Percentiles rank a stretch among this genome's conserved stretches.
phyloP scores from a whole-genome alignment of 805 yeast species.

The Danielozyma ontarioensis region DNA sequence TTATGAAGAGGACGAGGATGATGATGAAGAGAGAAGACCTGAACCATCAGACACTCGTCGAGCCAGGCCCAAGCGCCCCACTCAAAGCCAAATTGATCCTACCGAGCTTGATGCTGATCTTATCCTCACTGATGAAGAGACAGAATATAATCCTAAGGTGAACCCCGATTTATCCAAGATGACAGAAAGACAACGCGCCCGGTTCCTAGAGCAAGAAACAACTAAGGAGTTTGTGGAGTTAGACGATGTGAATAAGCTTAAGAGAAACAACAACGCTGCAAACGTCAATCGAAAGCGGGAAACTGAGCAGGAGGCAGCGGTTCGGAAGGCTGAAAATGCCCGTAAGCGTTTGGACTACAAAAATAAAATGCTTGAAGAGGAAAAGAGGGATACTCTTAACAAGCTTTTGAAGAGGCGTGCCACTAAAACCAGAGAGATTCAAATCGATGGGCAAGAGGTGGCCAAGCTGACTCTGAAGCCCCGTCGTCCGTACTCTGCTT shows the following conservation, averaged over 20 bases:
- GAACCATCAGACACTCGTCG: conserved; percentile 8
- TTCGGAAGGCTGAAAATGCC: conserved; percentile 82
- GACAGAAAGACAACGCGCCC: conserved; percentile 55
- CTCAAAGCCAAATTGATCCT: conserved; percentile 15
- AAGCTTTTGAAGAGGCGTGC: conserved; percentile 83
- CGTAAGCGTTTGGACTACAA: conserved; percentile 82
- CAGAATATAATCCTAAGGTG: conserved; percentile 37
- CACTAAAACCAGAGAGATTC: conserved; percentile 51
- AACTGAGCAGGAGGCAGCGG: conserved; percentile 78
- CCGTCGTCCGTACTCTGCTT: not conserved
- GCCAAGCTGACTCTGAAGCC: conserved; percentile 9
- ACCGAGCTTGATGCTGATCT: conserved; percentile 32
- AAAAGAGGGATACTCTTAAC: conserved; percentile 86
- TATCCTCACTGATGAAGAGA: conserved; percentile 37
- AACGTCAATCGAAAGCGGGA: no score
- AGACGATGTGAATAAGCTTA: conserved; percentile 16
- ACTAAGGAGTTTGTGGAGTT: conserved; percentile 25
- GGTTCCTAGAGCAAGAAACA: conserved; percentile 27
- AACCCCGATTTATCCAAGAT: conserved; percentile 42
- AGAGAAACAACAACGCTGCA: conserved; percentile 36
- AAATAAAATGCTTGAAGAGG: conserved; percentile 82
- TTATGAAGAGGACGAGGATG: conserved; percentile 34
- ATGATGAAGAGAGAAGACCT: conserved; percentile 19
- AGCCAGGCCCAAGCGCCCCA: conserved; percentile 3
- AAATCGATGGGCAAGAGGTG: conserved; percentile 16